phyloP scores from a whole-genome alignment of 768 basidiomycete genomes.

The Tulasnella sp. region DNA sequence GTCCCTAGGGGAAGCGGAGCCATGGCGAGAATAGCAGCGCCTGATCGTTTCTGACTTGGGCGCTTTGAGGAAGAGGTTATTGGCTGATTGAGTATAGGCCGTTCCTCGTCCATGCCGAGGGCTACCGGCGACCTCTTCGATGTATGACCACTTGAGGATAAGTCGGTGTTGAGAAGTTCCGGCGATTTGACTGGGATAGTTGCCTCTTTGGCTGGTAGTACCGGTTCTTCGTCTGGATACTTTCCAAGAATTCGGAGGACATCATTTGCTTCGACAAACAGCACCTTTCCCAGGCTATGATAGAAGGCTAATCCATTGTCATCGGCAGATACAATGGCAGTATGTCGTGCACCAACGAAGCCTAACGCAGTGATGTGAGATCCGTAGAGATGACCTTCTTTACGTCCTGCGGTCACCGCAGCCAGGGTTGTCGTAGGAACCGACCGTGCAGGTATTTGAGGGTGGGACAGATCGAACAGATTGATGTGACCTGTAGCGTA shows the following conservation, averaged over 20 bases:
- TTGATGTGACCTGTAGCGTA: conserved; percentile 75
- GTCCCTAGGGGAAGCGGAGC: conserved; percentile 71
- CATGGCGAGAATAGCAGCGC: conserved; percentile 60
- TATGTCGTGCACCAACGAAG: conserved; percentile 85
- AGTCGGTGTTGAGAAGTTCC: conserved; percentile 15
- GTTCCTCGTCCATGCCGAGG: too few relatives aligned
- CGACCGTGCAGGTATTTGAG: conserved; percentile 51
- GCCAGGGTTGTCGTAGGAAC: conserved; percentile 56
- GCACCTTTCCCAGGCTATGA: conserved; percentile 83
- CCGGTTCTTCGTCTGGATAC: conserved; percentile 43
- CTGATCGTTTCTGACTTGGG: conserved; percentile 35
- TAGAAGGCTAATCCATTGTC: conserved; percentile 88
- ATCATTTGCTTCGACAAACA: conserved; percentile 91
- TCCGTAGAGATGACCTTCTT: conserved; percentile 74
- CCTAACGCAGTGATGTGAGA: conserved; percentile 68
- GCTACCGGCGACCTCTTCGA: not conserved
- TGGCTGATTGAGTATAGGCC: not conserved
- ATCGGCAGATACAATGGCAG: conserved; percentile 83
- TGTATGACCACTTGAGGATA: not conserved
- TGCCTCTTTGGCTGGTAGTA: conserved; percentile 9
- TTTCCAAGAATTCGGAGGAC: conserved; percentile 86
- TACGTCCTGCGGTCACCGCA: conserved; percentile 58
- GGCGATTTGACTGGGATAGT: conserved; percentile 4
- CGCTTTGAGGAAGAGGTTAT: conserved; percentile 29
- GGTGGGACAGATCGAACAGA: conserved; percentile 66